These are phyloP conservation scores for Fusarium sp. DNA, from an alignment of 2,329 filamentous ascomycete species.

Conservation along the genomic window DNA sequence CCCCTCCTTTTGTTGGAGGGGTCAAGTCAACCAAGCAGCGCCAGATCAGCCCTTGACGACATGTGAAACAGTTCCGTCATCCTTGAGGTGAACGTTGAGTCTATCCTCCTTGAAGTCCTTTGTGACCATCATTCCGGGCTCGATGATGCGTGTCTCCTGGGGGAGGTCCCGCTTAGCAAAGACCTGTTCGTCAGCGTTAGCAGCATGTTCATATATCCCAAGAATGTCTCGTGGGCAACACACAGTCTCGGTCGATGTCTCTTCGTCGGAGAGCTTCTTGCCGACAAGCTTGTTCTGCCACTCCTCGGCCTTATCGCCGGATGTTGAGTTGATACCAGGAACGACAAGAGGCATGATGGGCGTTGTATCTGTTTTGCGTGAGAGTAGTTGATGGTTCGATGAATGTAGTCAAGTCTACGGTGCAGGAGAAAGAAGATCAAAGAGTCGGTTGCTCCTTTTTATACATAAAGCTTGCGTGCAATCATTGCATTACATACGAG, in stretches of 20 bases:
- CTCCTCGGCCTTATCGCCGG: constrained; percentile 59
- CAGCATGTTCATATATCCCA: neutral
- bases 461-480: constrained; percentile 17
- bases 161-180: constrained; percentile 71
- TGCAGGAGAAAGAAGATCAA: neutral
- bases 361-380: neutral
- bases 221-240: constrained; percentile 18
- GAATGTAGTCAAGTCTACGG: neutral
- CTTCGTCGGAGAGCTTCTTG: constrained; percentile 66
- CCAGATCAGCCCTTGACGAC: constrained; percentile 61
- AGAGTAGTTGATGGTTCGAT: neutral
- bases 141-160: constrained; percentile 63
- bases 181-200: constrained; percentile 50
- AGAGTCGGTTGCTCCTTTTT: constrained; percentile 6
- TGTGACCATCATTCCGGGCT: constrained; percentile 66
- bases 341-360: constrained; percentile 71
- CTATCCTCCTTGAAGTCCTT: constrained; percentile 64
- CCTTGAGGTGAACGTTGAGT: constrained; percentile 67
- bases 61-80: constrained; percentile 68
- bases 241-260: constrained; percentile 62
- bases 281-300: constrained; percentile 71
- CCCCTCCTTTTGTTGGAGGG: neutral
- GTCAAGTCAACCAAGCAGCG: neutral
- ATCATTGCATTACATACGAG: constrained; percentile 7
- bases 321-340: constrained; percentile 62